phyloP scores from a whole-genome alignment of 345 rosid species.

The Lumnitzera racemosa region DNA sequence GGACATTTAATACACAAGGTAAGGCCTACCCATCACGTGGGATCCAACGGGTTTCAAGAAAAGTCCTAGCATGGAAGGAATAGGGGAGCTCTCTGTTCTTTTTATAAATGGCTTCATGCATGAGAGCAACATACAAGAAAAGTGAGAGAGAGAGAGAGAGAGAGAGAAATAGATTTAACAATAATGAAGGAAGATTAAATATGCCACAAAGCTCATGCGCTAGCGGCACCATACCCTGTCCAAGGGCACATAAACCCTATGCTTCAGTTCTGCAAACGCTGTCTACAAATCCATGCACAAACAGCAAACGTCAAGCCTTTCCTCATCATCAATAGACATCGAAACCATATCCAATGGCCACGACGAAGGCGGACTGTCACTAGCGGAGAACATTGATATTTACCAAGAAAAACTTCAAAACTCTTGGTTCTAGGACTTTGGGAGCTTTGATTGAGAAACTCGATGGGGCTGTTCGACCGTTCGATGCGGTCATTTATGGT shows the following conservation, averaged over 20 bases:
- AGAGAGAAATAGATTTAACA: too few relatives aligned
- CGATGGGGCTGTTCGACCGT: constrained; percentile 2
- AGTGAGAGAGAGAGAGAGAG: too few relatives aligned
- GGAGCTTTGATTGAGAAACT: constrained; percentile 12
- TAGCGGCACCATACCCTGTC: background rate
- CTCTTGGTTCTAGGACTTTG: constrained; percentile 21
- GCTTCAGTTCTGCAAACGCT: background rate
- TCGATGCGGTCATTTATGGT: constrained; percentile 20
- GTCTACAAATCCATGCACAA: constrained; percentile 8
- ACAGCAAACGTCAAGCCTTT: background rate
- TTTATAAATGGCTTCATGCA: too few relatives aligned
- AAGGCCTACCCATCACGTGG: too few relatives aligned
- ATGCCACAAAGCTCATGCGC: background rate
- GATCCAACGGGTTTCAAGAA: too few relatives aligned
- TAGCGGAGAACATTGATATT: constrained; percentile 10
- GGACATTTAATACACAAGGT: too few relatives aligned
- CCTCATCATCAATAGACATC: constrained; percentile 2
- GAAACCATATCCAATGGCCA: constrained; percentile 38
- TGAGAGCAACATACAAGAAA: too few relatives aligned
- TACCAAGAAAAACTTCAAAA: background rate
- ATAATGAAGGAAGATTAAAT: background rate
- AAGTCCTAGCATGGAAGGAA: too few relatives aligned
- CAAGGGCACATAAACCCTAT: background rate
- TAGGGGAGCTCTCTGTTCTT: too few relatives aligned
- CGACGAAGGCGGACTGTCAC: constrained; percentile 15